phyloP scores from a whole-genome alignment of 2,329 filamentous ascomycete species.

The Penicillium sp. region DNA sequence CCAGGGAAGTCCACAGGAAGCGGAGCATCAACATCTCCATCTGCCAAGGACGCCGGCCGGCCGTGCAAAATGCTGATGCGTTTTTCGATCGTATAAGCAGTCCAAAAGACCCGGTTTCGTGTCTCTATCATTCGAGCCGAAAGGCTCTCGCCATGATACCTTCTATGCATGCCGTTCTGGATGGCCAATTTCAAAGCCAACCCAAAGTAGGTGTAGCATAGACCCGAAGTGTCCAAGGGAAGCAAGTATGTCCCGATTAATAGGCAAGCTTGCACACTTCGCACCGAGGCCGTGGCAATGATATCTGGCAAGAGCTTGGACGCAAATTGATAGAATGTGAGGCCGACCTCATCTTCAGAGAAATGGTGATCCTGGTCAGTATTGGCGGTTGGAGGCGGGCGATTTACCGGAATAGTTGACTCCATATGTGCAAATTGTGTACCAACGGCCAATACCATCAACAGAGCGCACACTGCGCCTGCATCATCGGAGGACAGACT shows the following conservation, averaged over 20 bases:
- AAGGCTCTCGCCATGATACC: slow-evolving; percentile 53
- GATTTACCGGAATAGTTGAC: slow-evolving; percentile 42
- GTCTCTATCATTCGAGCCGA: slow-evolving; percentile 56
- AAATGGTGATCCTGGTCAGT: slow-evolving; percentile 40
- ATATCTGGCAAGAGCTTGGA: slow-evolving; percentile 60
- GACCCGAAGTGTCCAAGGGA: slow-evolving; percentile 59
- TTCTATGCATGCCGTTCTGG: slow-evolving; percentile 64
- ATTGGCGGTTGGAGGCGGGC: slow-evolving; percentile 29
- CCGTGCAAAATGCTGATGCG: slow-evolving; percentile 62
- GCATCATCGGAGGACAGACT: slow-evolving; percentile 45
- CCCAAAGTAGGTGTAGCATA: slow-evolving; percentile 62
- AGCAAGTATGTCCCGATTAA: slow-evolving; percentile 60
- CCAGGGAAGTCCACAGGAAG: slow-evolving; percentile 54
- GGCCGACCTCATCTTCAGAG: slow-evolving; percentile 58
- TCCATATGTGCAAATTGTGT: slow-evolving; percentile 52
- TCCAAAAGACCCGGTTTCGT: slow-evolving; percentile 62
- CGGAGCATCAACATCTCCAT: slow-evolving; percentile 58
- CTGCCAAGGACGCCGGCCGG: slow-evolving; percentile 58
- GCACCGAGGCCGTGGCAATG: slow-evolving; percentile 59
- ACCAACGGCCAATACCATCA: slow-evolving; percentile 50
- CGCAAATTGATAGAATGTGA: slow-evolving; percentile 61
- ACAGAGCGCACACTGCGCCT: slow-evolving; percentile 46
- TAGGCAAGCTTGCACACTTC: slow-evolving; percentile 62
- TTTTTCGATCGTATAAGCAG: slow-evolving; percentile 61
- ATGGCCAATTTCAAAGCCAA: slow-evolving; percentile 61